Evolutionary conservation across 2,329 filamentous ascomycete genomes (phyloP).

Genomic region (Alternaria atra): DNA sequence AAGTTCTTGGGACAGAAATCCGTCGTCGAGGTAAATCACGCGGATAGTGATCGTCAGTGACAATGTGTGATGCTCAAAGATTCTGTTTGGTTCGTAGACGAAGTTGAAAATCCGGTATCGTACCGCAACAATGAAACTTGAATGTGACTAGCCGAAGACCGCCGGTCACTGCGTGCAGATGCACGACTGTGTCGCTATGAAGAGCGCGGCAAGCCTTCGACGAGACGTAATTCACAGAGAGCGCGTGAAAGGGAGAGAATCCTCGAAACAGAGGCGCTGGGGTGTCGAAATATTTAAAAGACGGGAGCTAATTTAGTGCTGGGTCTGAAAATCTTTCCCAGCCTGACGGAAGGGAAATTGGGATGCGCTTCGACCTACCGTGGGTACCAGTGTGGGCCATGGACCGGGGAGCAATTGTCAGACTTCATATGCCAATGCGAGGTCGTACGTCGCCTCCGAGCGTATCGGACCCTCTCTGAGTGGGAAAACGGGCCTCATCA

Average conservation of each 20-base stretch:
- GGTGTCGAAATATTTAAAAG: conserved; percentile 34
- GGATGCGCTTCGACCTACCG: conserved; percentile 29
- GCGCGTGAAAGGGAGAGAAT: conserved; percentile 19
- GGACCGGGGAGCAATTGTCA: conserved; percentile 20
- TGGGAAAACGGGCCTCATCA: conserved; percentile 14
- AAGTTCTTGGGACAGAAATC: not conserved
- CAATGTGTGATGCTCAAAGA: conserved; percentile 3
- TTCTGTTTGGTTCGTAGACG: conserved; percentile 14
- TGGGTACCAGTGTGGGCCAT: conserved; percentile 27
- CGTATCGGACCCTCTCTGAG: conserved; percentile 8
- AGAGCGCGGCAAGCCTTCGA: conserved; percentile 28
- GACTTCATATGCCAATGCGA: conserved; percentile 17
- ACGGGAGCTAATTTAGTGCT: conserved; percentile 48
- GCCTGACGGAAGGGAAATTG: conserved; percentile 35
- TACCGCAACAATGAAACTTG: conserved; percentile 15
- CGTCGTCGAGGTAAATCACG: conserved; percentile 1
- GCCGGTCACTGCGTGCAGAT: conserved; percentile 39
- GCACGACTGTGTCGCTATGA: conserved; percentile 38
- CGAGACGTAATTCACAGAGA: conserved; percentile 21
- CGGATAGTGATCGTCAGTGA: conserved; percentile 2
- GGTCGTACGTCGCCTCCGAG: conserved; percentile 11
- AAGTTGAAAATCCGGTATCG: conserved; percentile 16
- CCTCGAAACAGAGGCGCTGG: conserved; percentile 26
- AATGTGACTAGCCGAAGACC: conserved; percentile 31
- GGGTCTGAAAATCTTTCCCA: conserved; percentile 38